Conservation (phyloP, 441 rosid genomes). For the Biscutella laevigata region DNA sequence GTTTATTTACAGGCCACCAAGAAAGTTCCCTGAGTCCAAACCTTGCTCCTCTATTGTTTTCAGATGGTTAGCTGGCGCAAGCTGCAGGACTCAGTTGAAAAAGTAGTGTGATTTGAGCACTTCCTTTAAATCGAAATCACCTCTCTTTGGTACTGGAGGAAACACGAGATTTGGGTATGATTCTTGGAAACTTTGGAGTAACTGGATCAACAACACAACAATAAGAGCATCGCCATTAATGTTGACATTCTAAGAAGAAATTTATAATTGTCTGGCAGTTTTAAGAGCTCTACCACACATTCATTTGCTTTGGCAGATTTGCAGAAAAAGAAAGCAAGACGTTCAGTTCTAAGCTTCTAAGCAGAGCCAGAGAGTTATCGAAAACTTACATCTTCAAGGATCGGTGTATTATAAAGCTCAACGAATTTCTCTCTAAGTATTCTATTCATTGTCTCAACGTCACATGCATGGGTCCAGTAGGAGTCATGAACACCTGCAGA, state of each 20-base stretch:
- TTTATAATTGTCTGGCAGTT: not conserved
- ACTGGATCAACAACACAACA: constrained; percentile 36
- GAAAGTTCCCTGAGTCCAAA: constrained; percentile 1
- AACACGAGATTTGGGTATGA: constrained; percentile 56
- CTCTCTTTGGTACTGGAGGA: constrained; percentile 80
- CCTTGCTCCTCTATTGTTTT: constrained; percentile 2
- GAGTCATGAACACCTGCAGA: constrained; percentile 95
- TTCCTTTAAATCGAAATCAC: constrained; percentile 63
- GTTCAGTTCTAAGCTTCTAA: constrained; percentile 1
- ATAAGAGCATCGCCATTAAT: not conserved
- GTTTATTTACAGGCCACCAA: constrained; percentile 21
- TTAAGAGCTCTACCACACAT: not conserved
- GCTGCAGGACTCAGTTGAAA: constrained; percentile 51
- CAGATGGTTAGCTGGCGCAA: not conserved
- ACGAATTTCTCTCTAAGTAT: constrained; percentile 86
- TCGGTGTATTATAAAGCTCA: constrained; percentile 73
- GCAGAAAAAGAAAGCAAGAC: not conserved
- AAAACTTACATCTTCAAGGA: constrained; percentile 87
- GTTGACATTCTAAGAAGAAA: not conserved
- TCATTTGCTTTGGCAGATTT: not conserved
- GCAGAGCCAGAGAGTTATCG: not conserved
- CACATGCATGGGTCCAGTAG: constrained; percentile 95
- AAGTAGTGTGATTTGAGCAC: constrained; percentile 78
- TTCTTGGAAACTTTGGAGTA: constrained; percentile 72
- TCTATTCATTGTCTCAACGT: constrained; percentile 79